A percentile compares a stretch with the other conserved stretches of the same genome.
Evolutionary conservation across 306 rosid genomes (phyloP).

Genomic region (Mimosa pudica): DNA sequence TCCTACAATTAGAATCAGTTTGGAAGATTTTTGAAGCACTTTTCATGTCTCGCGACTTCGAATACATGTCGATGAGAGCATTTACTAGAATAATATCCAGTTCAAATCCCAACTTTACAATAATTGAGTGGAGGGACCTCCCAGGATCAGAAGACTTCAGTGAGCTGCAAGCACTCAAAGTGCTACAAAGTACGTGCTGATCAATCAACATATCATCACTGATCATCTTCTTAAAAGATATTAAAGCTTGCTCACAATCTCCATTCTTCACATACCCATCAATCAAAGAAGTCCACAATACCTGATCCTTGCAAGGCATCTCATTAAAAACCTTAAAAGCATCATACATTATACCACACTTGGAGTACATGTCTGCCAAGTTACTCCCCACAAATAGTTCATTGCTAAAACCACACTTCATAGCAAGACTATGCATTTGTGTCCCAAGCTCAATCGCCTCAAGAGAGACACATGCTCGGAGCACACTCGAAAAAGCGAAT

Average conservation of each 20-base stretch:
- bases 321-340: constrained; percentile 60
- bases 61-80: constrained; percentile 55
- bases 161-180: constrained; percentile 51
- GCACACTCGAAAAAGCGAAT: constrained; percentile 56
- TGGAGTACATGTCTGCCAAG: constrained; percentile 61
- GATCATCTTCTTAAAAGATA: constrained; percentile 51
- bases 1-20: constrained; percentile 36
- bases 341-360: constrained; percentile 45
- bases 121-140: constrained; percentile 51
- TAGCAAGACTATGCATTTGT: constrained; percentile 56
- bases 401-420: constrained; percentile 44
- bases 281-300: constrained; percentile 63
- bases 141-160: constrained; percentile 41
- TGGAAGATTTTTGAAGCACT: constrained; percentile 52
- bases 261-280: constrained; percentile 60
- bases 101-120: constrained; percentile 57
- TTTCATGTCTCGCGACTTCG: constrained; percentile 50
- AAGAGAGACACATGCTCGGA: constrained; percentile 49
- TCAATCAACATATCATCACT: constrained; percentile 45
- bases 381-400: constrained; percentile 60
- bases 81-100: constrained; percentile 42
- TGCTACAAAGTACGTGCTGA: constrained; percentile 53
- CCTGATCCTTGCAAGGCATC: constrained; percentile 56
- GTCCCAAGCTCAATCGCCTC: constrained; percentile 49
- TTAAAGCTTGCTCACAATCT: constrained; percentile 48